Percentiles rank a stretch among this genome's conserved stretches.
These are phyloP conservation scores for Ogataea polymorpha DNA, from an alignment of 805 yeast genomes.

Conservation along the genomic window DNA sequence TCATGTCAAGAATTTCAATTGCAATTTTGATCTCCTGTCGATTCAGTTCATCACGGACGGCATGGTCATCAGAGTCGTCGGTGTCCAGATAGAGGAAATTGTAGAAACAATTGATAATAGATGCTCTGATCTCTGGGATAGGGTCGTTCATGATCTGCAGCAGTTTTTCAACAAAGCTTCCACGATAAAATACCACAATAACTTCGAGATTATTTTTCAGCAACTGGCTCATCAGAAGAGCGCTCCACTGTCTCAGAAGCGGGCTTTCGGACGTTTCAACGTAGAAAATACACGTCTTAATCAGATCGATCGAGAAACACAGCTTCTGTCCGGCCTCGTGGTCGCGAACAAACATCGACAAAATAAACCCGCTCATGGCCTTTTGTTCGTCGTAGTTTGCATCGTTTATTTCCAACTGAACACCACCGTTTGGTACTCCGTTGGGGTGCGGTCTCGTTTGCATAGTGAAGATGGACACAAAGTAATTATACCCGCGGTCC, in stretches of 20 bases:
- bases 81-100: constrained; percentile 53
- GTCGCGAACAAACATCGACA: constrained; percentile 80
- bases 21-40: constrained; percentile 72
- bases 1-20: constrained; percentile 58
- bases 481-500: constrained; percentile 87
- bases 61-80: constrained; percentile 24
- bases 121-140: constrained; percentile 91
- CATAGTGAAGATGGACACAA: constrained; percentile 69
- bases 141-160: constrained; percentile 72
- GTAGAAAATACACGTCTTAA: constrained; percentile 63
- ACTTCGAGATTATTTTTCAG: constrained; percentile 74
- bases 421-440: constrained; percentile 6
- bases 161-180: constrained; percentile 57
- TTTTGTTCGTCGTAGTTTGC: constrained; percentile 75
- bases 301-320: constrained; percentile 71
- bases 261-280: constrained; percentile 78
- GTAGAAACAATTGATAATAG: constrained; percentile 71
- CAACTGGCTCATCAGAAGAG: constrained; percentile 70
- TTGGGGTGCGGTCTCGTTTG: constrained; percentile 24
- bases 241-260: constrained; percentile 88
- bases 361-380: constrained; percentile 92
- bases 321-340: constrained; percentile 76
- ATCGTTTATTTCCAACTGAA: constrained; percentile 30
- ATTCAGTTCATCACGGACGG: constrained; percentile 41
- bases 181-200: constrained; percentile 64